phyloP scores from a whole-genome alignment of 2,329 filamentous ascomycete genomes.

The Colletotrichum kahawae region DNA sequence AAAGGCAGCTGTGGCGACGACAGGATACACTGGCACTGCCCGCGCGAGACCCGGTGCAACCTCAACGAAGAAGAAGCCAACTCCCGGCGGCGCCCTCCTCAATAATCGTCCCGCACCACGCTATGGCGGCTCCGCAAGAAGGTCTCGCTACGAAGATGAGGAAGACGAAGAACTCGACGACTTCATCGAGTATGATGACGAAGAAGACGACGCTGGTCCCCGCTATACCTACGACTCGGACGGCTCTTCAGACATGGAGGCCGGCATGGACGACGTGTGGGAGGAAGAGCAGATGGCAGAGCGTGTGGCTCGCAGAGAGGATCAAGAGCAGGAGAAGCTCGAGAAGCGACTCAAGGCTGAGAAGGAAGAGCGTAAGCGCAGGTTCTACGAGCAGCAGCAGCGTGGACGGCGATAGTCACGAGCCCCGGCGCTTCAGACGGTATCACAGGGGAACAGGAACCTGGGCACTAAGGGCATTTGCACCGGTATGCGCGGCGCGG shows the following conservation, averaged over 20 bases:
- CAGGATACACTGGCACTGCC: slow-evolving; percentile 69
- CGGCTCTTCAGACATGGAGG: slow-evolving; percentile 79
- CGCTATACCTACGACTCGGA: slow-evolving; percentile 66
- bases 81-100: slow-evolving; percentile 47
- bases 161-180: slow-evolving; percentile 69
- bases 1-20: slow-evolving; percentile 66
- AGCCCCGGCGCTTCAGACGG: neutral
- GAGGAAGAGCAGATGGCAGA: slow-evolving; percentile 71
- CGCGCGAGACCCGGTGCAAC: slow-evolving; percentile 56
- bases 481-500: slow-evolving; percentile 10
- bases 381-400: slow-evolving; percentile 32
- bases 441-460: neutral
- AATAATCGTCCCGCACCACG: slow-evolving; percentile 26
- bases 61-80: slow-evolving; percentile 34
- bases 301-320: slow-evolving; percentile 68
- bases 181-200: slow-evolving; percentile 66
- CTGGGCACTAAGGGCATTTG: slow-evolving; percentile 1
- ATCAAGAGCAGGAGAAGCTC: slow-evolving; percentile 66
- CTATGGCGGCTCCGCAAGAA: slow-evolving; percentile 31
- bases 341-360: slow-evolving; percentile 66
- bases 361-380: slow-evolving; percentile 62
- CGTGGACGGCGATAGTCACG: slow-evolving; percentile 9
- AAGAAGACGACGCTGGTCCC: slow-evolving; percentile 38
- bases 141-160: slow-evolving; percentile 57
- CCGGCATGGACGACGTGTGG: slow-evolving; percentile 75